Evolutionary conservation across 129 eudicot species (phyloP).

Genomic region (Flaveria ramosissima): DNA sequence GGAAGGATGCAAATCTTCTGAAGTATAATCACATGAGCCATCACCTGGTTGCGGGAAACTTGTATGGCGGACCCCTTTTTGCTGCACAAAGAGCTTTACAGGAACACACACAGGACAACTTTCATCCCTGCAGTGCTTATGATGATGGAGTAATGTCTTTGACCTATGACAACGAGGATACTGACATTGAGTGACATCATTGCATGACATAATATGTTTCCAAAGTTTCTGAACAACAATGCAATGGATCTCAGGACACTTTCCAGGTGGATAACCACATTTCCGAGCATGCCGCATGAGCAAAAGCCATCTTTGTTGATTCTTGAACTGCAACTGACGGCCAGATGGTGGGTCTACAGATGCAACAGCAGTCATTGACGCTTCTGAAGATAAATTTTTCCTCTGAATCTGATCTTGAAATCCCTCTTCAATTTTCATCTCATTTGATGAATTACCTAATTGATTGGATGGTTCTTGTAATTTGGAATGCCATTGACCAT

Average conservation of each 20-base stretch:
- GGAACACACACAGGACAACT: slow-evolving; percentile 85
- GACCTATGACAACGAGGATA: slow-evolving; percentile 61
- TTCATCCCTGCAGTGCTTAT: slow-evolving; percentile 55
- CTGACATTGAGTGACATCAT: slow-evolving; percentile 43
- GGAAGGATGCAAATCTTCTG: slow-evolving; percentile 72
- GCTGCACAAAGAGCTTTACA: slow-evolving; percentile 49
- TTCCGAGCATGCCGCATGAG: slow-evolving; percentile 82
- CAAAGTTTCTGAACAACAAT: slow-evolving; percentile 52
- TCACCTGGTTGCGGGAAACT: slow-evolving; percentile 41
- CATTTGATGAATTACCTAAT: slow-evolving; percentile 43
- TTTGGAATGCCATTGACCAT: slow-evolving; percentile 19
- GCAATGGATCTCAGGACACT: slow-evolving; percentile 60
- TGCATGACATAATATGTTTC: slow-evolving; percentile 63
- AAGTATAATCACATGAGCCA: slow-evolving; percentile 37
- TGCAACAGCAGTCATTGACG: slow-evolving; percentile 38
- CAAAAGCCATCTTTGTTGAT: slow-evolving; percentile 84
- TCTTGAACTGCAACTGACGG: slow-evolving; percentile 45
- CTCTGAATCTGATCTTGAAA: slow-evolving; percentile 55
- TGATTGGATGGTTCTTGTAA: slow-evolving; percentile 48
- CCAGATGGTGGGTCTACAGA: slow-evolving; percentile 44
- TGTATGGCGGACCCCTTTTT: slow-evolving; percentile 41
- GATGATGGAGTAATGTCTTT: slow-evolving; percentile 49
- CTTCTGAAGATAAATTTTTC: slow-evolving; percentile 57
- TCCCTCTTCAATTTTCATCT: slow-evolving; percentile 55
- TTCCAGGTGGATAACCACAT: slow-evolving; percentile 68